Evolutionary conservation across 1,139 yeast genomes (phyloP), one percentile per base, ranked within the genome.

Genomic region (Kodamaea suecica): DNA sequence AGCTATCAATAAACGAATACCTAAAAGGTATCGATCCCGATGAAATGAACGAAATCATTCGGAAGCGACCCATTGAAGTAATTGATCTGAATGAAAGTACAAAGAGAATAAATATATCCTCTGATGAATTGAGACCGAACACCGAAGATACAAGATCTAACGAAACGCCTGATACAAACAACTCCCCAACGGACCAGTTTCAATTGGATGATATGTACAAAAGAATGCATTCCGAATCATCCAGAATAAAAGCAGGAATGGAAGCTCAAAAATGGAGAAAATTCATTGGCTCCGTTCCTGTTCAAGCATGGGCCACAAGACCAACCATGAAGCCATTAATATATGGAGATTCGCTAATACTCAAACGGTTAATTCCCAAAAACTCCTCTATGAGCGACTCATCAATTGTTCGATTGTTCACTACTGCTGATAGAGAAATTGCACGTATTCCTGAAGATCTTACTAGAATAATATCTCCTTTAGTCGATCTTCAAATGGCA

Each of bases 301-400:
- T 84, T 0, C 80, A 78, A 35, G 90, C 87, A 2, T 83, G 90
- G 85, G 88, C 95, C 7, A 86, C 95, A 0, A 63, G 95, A 33
- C 86, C 94, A 0, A 82, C 85, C 0, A 48, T 69, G 27, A 64
- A 63, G 30, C 72, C 80, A 0, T 59, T 81, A 5, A 52, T 66
- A 34, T 76, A 73, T 51, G 73, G 76, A 12, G 76, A 83, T 25
- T 56, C 50, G 17, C 53, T 81, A 30, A 53, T 61, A 4, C 51
- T 83, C 9, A 61, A 46, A 35, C 50, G 61, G 31, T 47, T 54
- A 27, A 57, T 42, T 14, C 67, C 75, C 0, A 63, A 58, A 40
- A 46, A 46, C 21, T 31, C 52, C 8, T 36, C 30, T 12, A 46
- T 42, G 23, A 43, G 39, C 28, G 42, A 48, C n/a, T 36, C 45